phyloP scores from a whole-genome alignment of 495 filamentous ascomycete genomes.

The Hypoxylon fuscum region DNA sequence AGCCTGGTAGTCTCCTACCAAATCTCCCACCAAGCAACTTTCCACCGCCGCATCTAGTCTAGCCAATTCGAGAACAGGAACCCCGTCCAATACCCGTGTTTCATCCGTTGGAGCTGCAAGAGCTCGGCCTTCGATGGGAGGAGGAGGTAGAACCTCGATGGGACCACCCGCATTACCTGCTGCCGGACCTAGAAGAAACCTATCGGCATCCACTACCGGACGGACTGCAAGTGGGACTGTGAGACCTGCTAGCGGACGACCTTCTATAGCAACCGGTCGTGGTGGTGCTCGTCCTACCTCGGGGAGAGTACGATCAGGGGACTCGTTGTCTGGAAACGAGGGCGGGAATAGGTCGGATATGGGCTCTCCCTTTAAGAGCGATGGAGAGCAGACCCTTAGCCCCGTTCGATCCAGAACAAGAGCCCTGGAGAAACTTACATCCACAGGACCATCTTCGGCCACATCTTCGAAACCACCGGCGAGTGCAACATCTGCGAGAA shows the following conservation, averaged over 20 bases:
- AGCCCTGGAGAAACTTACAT: conserved; percentile 57
- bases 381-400: conserved; percentile 57
- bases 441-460: conserved; percentile 43
- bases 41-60: conserved; percentile 64
- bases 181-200: conserved; percentile 43
- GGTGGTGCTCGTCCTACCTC: conserved; percentile 42
- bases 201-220: conserved; percentile 44
- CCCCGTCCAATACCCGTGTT: conserved; percentile 61
- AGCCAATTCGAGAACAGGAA: conserved; percentile 67
- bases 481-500: conserved; percentile 20
- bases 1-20: conserved; percentile 71
- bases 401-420: conserved; percentile 54
- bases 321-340: conserved; percentile 51
- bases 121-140: conserved; percentile 60
- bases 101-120: conserved; percentile 53
- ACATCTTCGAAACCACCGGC: conserved; percentile 45
- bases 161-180: conserved; percentile 64
- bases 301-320: conserved; percentile 53
- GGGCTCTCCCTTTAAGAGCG: conserved; percentile 50
- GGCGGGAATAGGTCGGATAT: conserved; percentile 48
- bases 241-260: conserved; percentile 49
- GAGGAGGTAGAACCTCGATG: conserved; percentile 67
- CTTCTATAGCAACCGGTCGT: conserved; percentile 45
- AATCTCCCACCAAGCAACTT: conserved; percentile 82
- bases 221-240: conserved; percentile 41